phyloP scores from a whole-genome alignment of 2,329 filamentous ascomycete genomes.

The Alternaria triticimaculans region DNA sequence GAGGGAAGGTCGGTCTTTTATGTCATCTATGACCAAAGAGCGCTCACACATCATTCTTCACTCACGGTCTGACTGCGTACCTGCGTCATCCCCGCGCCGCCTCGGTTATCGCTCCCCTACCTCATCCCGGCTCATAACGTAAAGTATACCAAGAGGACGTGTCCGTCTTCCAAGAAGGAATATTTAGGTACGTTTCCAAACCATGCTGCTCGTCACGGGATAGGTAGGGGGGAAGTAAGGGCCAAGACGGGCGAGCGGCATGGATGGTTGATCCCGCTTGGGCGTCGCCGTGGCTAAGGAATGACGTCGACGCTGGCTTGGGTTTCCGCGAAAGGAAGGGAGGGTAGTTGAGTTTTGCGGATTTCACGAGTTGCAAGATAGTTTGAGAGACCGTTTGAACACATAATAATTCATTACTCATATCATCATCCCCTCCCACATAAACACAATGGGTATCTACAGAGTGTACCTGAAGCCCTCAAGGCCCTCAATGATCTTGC shows the following conservation, averaged over 20 bases:
- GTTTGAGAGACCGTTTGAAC: background rate
- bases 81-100: background rate
- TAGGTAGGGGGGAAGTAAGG: background rate
- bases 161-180: background rate
- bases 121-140: background rate
- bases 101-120: background rate
- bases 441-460: conserved; percentile 4
- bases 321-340: no score
- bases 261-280: background rate
- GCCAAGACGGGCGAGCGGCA: background rate
- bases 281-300: background rate
- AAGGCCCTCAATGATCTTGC: conserved; percentile 48
- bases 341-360: no score
- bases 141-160: background rate
- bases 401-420: background rate
- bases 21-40: background rate
- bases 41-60: background rate
- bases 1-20: background rate
- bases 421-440: no score
- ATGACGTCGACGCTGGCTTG: background rate
- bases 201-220: background rate
- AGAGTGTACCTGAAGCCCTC: conserved; percentile 42
- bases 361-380: background rate
- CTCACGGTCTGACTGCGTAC: background rate
- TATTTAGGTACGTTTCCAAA: background rate